phyloP scores from a whole-genome alignment of 2,329 filamentous ascomycete genomes.

The Penicillium freii region DNA sequence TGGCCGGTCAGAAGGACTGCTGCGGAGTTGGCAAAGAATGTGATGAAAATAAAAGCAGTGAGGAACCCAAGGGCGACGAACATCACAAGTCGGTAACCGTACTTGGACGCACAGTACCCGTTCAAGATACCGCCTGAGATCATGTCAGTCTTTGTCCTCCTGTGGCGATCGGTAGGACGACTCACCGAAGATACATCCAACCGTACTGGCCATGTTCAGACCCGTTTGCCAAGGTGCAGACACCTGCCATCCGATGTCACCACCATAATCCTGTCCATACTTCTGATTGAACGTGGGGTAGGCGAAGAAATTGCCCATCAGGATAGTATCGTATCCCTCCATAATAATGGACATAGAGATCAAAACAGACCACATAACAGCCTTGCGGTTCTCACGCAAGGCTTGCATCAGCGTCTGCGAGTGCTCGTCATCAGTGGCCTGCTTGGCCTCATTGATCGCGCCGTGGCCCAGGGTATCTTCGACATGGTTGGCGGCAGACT shows the following conservation, averaged over 20 bases:
- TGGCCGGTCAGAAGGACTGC: constrained; percentile 47
- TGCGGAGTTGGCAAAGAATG: constrained; percentile 50
- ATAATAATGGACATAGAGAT: constrained; percentile 52
- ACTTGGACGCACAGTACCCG: constrained; percentile 28
- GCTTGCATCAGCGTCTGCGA: constrained; percentile 19
- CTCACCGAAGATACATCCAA: constrained; percentile 25
- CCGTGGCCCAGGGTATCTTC: constrained; percentile 28
- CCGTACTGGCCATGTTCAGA: constrained; percentile 44
- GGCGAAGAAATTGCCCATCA: constrained; percentile 52
- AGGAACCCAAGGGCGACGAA: constrained; percentile 45
- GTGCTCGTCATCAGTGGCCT: constrained; percentile 23
- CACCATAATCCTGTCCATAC: constrained; percentile 25
- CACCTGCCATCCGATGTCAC: constrained; percentile 32
- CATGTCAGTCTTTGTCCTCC: background rate
- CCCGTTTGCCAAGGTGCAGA: constrained; percentile 62
- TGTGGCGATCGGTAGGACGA: background rate
- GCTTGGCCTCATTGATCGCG: constrained; percentile 23
- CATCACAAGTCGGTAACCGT: constrained; percentile 48
- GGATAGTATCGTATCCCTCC: constrained; percentile 55
- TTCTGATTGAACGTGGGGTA: constrained; percentile 46
- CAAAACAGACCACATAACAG: constrained; percentile 37
- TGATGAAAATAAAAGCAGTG: constrained; percentile 49
- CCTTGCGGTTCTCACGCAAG: constrained; percentile 25
- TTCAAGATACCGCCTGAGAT: constrained; percentile 29
- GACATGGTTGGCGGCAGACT: constrained; percentile 27